Conservation (phyloP, 306 rosid species). For the Quercus berberidifolia region DNA sequence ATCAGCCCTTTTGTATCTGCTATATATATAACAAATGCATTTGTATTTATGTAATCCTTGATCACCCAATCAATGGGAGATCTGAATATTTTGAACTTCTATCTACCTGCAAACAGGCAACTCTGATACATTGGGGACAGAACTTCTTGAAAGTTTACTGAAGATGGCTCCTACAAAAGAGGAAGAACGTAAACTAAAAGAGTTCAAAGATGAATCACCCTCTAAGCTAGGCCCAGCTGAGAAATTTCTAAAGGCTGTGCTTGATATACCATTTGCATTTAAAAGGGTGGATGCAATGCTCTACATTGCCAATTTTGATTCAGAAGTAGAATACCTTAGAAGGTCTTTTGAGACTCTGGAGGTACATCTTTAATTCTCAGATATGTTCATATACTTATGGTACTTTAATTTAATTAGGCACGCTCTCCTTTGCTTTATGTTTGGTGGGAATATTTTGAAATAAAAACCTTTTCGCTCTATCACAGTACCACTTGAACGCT, state of each 20-base stretch:
- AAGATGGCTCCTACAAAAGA: slow-evolving; percentile 94
- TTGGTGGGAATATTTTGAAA: background rate
- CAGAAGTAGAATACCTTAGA: slow-evolving; percentile 74
- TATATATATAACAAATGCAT: background rate
- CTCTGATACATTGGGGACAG: slow-evolving; percentile 73
- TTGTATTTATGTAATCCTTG: background rate
- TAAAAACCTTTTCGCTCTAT: background rate
- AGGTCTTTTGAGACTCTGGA: slow-evolving; percentile 70
- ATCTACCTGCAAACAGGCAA: slow-evolving; percentile 48
- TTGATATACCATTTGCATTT: slow-evolving; percentile 87
- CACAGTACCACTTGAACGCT: background rate
- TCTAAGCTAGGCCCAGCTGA: slow-evolving; percentile 89
- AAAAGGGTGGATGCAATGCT: slow-evolving; percentile 93
- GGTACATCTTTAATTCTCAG: slow-evolving; percentile 39
- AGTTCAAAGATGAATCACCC: slow-evolving; percentile 74
- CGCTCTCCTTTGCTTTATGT: background rate
- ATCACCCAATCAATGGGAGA: background rate
- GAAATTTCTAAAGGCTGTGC: slow-evolving; percentile 82
- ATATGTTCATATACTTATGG: background rate
- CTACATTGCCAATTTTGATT: slow-evolving; percentile 85
- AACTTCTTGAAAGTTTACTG: slow-evolving; percentile 75
- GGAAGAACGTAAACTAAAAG: slow-evolving; percentile 67
- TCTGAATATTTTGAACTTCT: background rate
- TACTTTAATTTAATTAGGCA: background rate
- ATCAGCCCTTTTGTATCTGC: background rate